phyloP scores from a whole-genome alignment of 495 filamentous ascomycete genomes.

The Aspergillus sparsus region DNA sequence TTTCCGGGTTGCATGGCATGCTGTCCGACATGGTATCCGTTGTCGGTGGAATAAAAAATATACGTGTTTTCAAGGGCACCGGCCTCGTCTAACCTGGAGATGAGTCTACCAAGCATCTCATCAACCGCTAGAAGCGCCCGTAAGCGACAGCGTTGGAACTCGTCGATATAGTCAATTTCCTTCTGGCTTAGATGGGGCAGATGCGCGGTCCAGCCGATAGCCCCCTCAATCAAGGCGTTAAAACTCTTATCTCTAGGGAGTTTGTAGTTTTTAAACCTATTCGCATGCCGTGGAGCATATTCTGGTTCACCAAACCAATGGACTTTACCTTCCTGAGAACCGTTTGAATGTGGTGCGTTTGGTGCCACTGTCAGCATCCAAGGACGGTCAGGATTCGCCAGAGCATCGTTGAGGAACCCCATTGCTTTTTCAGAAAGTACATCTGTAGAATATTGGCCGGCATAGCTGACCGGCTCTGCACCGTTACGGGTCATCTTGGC shows the following conservation, averaged over 20 bases:
- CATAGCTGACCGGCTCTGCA: conserved; percentile 49
- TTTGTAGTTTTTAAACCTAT: conserved; percentile 32
- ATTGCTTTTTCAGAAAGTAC: conserved; percentile 60
- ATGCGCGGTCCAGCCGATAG: conserved; percentile 58
- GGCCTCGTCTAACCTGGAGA: conserved; percentile 50
- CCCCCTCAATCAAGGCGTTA: conserved; percentile 44
- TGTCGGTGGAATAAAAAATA: conserved; percentile 67
- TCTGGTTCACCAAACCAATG: conserved; percentile 35
- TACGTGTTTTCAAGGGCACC: conserved; percentile 64
- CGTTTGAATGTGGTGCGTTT: conserved; percentile 58
- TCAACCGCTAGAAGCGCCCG: conserved; percentile 65
- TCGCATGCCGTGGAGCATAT: conserved; percentile 32
- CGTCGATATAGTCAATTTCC: conserved; percentile 62
- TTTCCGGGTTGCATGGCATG: conserved; percentile 70
- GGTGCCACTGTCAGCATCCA: conserved; percentile 69
- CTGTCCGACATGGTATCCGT: conserved; percentile 70
- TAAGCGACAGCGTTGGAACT: conserved; percentile 62
- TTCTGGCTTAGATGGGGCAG: conserved; percentile 49
- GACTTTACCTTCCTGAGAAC: conserved; percentile 15
- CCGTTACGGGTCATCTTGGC: conserved; percentile 59
- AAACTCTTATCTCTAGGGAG: conserved; percentile 35
- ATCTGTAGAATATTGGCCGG: conserved; percentile 60
- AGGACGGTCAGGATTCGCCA: conserved; percentile 43
- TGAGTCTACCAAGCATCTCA: conserved; percentile 61
- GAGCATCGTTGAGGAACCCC: conserved; percentile 59